Evolutionary conservation across 805 yeast species (phyloP), one percentile per base, ranked within the genome.

Genomic region (Ogataea henricii): DNA sequence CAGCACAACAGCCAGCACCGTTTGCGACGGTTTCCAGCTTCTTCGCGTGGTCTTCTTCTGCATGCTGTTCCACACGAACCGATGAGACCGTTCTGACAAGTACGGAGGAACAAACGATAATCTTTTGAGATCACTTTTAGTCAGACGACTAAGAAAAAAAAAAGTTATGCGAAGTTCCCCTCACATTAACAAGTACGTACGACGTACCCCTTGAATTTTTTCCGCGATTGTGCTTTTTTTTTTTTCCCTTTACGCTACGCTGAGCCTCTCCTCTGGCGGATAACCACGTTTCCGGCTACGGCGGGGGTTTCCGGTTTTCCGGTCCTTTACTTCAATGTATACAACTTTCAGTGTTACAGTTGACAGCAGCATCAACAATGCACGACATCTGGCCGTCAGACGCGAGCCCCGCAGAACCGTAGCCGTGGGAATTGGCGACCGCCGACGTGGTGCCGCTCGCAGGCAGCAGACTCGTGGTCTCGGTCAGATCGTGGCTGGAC

Each of bases 291-390:
- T 34, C 22, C 37, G 37, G 37, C 20, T 20, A n/a, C n/a, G n/a
- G n/a, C n/a, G n/a, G n/a, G n/a, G 9, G 26, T 23, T 23, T 23
- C 35, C 4, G 23, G 17, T 17, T 26, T 32, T 27, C n/a, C n/a
- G n/a, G 20, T 25, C 18, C n/a, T 5, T 23, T 12, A 18, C 2
- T 14, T 25, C 36, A 39, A 14, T 53, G 46, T 20, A 76, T 52
- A 60, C 83, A 79, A 38, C 65, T 68, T 32, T 65, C 65, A 2
- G 80, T 64, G 47, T 77, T 74, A 59, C 84, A 79, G 40, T 77
- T 75, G 16, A 76, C 72, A 22, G 74, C 73, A n/a, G 76, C 75
- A 55, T 79, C 83, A 22, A 78, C 73, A 21, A 76, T 65, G 60
- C 84, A 79, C 16, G 67, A 63, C 16, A 55, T 59, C 23, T 67